Evolutionary conservation across 148 eudicot genomes (phyloP).

Genomic region (Fallopia convolvulus): DNA sequence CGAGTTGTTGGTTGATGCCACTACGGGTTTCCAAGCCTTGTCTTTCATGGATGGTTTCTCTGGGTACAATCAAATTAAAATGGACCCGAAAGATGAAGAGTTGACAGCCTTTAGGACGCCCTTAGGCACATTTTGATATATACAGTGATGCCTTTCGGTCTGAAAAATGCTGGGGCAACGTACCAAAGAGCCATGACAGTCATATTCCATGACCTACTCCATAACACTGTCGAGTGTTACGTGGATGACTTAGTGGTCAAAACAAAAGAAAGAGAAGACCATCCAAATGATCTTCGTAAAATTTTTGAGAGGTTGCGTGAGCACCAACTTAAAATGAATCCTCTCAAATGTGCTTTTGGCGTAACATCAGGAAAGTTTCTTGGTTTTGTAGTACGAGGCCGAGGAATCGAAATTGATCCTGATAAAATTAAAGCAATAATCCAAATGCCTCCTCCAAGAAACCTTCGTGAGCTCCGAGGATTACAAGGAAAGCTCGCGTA

Average conservation of each 20-base stretch:
- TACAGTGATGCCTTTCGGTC: background rate
- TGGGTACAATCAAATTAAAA: background rate
- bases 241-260: background rate
- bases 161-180: background rate
- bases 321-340: background rate
- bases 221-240: background rate
- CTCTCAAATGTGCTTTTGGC: background rate
- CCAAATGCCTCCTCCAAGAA: background rate
- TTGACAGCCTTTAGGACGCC: background rate
- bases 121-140: background rate
- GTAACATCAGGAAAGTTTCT: background rate
- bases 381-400: background rate
- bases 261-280: background rate
- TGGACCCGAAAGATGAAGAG: background rate
- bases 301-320: background rate
- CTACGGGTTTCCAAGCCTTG: background rate
- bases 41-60: background rate
- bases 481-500: background rate
- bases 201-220: background rate
- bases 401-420: background rate
- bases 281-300: background rate
- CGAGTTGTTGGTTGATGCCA: background rate
- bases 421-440: background rate
- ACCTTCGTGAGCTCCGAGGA: background rate
- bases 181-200: background rate